A percentile compares a stretch with the other conserved stretches of the same genome.
Conservation (phyloP, 768 basidiomycete species). For the Russula emetica region DNA sequence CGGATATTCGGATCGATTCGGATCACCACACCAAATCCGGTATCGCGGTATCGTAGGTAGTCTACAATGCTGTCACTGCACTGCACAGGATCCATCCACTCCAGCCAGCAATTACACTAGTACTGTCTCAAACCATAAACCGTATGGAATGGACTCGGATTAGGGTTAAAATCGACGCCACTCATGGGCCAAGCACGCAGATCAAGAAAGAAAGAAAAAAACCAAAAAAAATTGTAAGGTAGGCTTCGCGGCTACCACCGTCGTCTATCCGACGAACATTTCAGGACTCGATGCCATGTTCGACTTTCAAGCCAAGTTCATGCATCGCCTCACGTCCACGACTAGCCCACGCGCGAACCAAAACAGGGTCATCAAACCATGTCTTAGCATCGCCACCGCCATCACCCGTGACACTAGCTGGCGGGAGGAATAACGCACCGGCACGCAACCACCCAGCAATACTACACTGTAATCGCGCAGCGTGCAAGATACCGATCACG, state of each 20-base stretch:
- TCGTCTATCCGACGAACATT: neutral
- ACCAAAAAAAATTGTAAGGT: too few species aligned
- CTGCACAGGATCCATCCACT: too few species aligned
- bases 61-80: too few species aligned
- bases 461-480: slow-evolving; percentile 53
- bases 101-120: too few species aligned
- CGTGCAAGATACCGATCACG: slow-evolving; percentile 62
- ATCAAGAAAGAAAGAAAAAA: too few species aligned
- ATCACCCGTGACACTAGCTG: neutral
- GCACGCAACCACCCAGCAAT: slow-evolving; percentile 62
- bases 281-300: slow-evolving; percentile 37
- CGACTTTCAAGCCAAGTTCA: slow-evolving; percentile 44
- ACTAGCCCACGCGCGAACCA: slow-evolving; percentile 48
- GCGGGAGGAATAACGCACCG: slow-evolving; percentile 42
- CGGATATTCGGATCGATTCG: too few species aligned
- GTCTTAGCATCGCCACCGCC: neutral
- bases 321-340: slow-evolving; percentile 49
- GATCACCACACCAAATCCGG: too few species aligned
- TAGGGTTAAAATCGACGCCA: too few species aligned
- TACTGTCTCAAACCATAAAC: neutral
- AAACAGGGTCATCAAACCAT: slow-evolving; percentile 53
- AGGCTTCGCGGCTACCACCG: too few species aligned
- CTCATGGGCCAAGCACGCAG: too few species aligned
- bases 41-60: too few species aligned
- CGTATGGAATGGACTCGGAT: too few species aligned